Evolutionary conservation across 148 eudicot genomes (phyloP), one percentile per base, ranked within the genome.

Genomic region (Bassia scoparia): DNA sequence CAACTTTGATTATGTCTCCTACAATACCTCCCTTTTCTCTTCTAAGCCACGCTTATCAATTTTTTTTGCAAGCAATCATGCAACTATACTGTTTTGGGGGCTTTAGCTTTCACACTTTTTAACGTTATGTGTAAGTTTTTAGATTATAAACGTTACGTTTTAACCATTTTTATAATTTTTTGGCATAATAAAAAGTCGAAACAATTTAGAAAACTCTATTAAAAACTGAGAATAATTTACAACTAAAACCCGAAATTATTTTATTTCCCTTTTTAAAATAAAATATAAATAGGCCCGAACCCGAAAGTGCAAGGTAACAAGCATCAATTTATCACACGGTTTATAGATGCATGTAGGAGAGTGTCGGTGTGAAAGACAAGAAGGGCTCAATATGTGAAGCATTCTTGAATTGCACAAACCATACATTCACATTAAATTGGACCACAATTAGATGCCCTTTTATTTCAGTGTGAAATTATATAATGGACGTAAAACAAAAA

Each of bases 1-100:
- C 52, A 50, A 73, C 54, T 33, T 74, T 79, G 56, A 79, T 68
- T 74, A 23, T 61, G 81, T 79, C 77, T 68, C 77, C 44, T 61
- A 20, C 18, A 62, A 27, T 58, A 34, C 31, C 46, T 8, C 15
- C 53, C 66, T 78, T 78, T 67, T 68, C 73, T 50, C 77, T 73
- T 78, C 55, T 52, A 78, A 59, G 50, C 10, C 76, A 77, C 75
- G n/a, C 80, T 35, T 77, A 38, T 34, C 20, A 41, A 41, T 2
- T 41, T 41, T 41, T 7, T 41, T 54, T 38, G 1, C 15, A 34
- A 76, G n/a, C 50, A 24, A 66, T 63, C 41, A 24, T 41, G 33
- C 69, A n/a, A 17, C 33, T 17, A 66, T 44, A 14, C 17, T 41
- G 18, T 26, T 43, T 43, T 43, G 7, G 31, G 29, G 37, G 29